Evolutionary conservation across 2,329 filamentous ascomycete genomes (phyloP), one percentile per base, ranked within the genome.

Genomic region (Aspergillus udagawae): DNA sequence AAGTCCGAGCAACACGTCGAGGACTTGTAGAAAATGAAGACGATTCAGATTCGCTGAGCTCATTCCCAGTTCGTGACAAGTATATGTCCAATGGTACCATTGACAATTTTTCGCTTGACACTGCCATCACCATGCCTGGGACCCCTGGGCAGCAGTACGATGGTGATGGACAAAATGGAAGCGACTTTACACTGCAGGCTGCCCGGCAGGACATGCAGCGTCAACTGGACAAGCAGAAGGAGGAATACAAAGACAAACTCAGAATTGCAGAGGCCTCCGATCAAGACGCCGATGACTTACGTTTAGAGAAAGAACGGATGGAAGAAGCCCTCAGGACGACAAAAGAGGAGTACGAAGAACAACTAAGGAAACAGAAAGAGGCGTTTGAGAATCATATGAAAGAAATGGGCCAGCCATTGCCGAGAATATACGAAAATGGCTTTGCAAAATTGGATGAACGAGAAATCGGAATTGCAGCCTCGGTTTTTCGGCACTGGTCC

Each of bases 51-150:
- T 97, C 93, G 0, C 85, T 89, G 50, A 89, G 87, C 28, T 97
- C 93, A 0, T 97, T 92, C 69, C 88, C 91, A 1, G 81, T 92
- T 29, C 84, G 94, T 52, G 94, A 99, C 66, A 97, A 97, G 70
- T 97, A 97, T 74, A 85, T 96, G 78, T 97, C 92, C 2, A 94
- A 89, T 55, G 93, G 93, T 1, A 97, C 93, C 0, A 82, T 97
- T 53, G 94, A 99, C 75, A 97, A 96, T 70, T 94, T 97, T 68
- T 97, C 93, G 1, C 81, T 99, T 17, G 94, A 99, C 71, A 99
- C 94, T 1, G 89, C 88, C 12, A 81, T 99, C 52, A 99, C 94
- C 0, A 92, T 97, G 82, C 94, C 94, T 1, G 95, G 92, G 0
- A 97, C 93, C 0, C 94, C 94, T 41, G 72, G 70, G 59, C 86